Evolutionary conservation across 805 yeast genomes (phyloP).

Genomic region (Kurtzmaniella cleridarum): DNA sequence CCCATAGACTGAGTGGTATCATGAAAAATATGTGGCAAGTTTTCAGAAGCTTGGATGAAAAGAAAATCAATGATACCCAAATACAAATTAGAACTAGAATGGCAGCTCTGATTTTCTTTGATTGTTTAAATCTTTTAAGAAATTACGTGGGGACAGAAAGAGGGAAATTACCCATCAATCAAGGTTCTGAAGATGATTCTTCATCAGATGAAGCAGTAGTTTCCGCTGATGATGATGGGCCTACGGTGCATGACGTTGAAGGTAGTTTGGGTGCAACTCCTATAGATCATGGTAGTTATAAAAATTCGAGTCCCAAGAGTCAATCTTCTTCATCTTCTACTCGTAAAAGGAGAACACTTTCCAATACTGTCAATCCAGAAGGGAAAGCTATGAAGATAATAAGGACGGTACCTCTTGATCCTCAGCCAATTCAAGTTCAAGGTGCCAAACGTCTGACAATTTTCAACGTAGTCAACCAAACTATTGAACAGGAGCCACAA

Average conservation of each 20-base stretch:
- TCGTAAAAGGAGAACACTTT: slow-evolving; percentile 44
- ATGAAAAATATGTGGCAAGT: slow-evolving; percentile 93
- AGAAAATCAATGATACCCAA: slow-evolving; percentile 31
- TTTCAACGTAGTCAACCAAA: slow-evolving; percentile 32
- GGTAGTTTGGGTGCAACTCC: slow-evolving; percentile 5
- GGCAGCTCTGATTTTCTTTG: slow-evolving; percentile 92
- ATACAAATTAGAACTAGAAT: slow-evolving; percentile 74
- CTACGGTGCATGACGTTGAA: slow-evolving; percentile 17
- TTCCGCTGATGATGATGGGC: slow-evolving; percentile 15
- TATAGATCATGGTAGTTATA: slow-evolving; percentile 1
- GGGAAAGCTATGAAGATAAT: slow-evolving; percentile 70
- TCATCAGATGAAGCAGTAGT: slow-evolving; percentile 16
- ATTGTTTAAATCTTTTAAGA: slow-evolving; percentile 76
- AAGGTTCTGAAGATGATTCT: slow-evolving; percentile 22
- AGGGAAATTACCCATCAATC: slow-evolving; percentile 16
- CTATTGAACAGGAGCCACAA: slow-evolving; percentile 7
- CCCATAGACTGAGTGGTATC: slow-evolving; percentile 87
- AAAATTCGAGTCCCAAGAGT: slow-evolving; percentile 31
- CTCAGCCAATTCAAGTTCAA: slow-evolving; percentile 59
- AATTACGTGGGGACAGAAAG: slow-evolving; percentile 71
- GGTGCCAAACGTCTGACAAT: slow-evolving; percentile 29
- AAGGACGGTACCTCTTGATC: slow-evolving; percentile 76
- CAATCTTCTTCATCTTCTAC: slow-evolving; percentile 25
- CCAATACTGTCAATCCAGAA: slow-evolving; percentile 58
- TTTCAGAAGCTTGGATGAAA: slow-evolving; percentile 62